A percentile compares a stretch with the other conserved stretches of the same genome.
Evolutionary conservation across 192 early-diverging fungal genomes (phyloP).

Genomic region (Oehlia diaphana): DNA sequence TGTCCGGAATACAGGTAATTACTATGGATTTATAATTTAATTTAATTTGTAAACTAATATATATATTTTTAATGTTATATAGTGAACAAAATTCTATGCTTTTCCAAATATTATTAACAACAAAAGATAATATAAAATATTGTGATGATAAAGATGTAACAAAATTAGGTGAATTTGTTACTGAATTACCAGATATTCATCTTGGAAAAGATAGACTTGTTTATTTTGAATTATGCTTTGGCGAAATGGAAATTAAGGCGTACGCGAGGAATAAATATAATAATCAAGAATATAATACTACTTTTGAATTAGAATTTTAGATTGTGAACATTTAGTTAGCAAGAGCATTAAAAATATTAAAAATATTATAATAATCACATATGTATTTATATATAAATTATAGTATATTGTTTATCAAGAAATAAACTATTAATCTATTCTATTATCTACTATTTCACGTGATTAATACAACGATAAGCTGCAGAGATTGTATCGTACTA

Average conservation of each 20-base stretch:
- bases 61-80: no score
- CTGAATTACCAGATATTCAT: not conserved
- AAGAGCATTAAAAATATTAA: no score
- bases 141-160: not conserved
- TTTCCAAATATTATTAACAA: not conserved
- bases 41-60: not conserved
- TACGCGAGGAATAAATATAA: not conserved
- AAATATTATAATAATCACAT: no score
- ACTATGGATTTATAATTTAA: no score
- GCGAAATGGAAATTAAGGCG: slow-evolving; percentile 19
- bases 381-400: no score
- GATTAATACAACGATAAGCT: no score
- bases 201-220: slow-evolving; percentile 2
- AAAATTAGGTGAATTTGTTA: not conserved
- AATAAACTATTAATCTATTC: no score
- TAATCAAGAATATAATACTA: not conserved
- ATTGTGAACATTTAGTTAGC: not conserved
- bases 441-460: no score
- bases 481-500: no score
- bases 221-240: slow-evolving; percentile 7
- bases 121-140: not conserved
- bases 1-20: not conserved
- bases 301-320: slow-evolving; percentile 11
- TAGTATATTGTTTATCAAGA: no score
- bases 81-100: not conserved